Evolutionary conservation across 768 basidiomycete species (phyloP), one percentile per base, ranked within the genome.

Genomic region (Pseudohyphozyma bogoriensis): DNA sequence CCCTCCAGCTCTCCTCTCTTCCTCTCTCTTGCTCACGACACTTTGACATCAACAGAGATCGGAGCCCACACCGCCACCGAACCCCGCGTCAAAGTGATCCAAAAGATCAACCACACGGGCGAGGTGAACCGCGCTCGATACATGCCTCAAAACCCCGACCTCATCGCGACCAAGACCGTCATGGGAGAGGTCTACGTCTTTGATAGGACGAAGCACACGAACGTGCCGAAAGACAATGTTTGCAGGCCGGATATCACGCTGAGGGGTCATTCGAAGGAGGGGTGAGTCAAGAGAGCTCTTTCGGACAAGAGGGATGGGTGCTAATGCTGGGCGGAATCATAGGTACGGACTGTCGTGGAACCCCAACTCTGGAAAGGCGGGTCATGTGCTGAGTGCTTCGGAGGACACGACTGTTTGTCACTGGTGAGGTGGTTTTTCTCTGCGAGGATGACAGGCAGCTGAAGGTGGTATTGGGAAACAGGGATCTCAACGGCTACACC

Each of bases 71-170:
- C 83, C 29, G 82, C 90, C 39, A 85, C 86, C 4, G 81, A 85
- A n/a, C 80, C 92, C 2, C 83, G 89, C 29, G 84, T 97, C 63
- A 85, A 86, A 69, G 59, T 93, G 74, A 87, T 84, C 35, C 95
- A 99, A 73, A 84, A 82, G 67, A 97, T 99, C 77, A 92, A 91
- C 73, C 95, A 99, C 74, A 80, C 81, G 6, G 89, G 90, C 44
- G 95, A 99, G 73, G 89, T 97, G 71, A 99, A 99, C 75, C 79
- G 91, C 46, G 95, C 95, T 62, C 83, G 95, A 55, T 99, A 97
- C 74, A 97, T 97, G 92, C 95, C 95, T 9, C 93, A 97, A 75
- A 99, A 97, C 71, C 88, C 91, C 2, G 89, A 97, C 75, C 75
- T 99, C 67, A 87, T 99, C 66, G 95, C 95, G 18, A 97, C 93